Conservation (phyloP, 2,329 filamentous ascomycete genomes). For the Dactylellina parvicollis region DNA sequence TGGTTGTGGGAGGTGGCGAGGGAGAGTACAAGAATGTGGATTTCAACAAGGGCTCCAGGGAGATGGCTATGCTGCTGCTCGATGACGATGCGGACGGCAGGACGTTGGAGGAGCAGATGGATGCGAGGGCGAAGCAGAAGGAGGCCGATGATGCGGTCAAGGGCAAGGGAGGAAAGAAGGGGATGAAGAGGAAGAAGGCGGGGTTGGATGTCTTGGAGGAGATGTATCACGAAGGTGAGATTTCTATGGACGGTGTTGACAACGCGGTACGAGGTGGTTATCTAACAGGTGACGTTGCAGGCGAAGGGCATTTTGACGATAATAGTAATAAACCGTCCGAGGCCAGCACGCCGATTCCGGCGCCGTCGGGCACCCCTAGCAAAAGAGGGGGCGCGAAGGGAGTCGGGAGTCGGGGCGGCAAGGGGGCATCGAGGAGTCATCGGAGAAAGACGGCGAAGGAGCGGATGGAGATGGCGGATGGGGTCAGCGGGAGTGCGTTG, state of each 20-base stretch:
- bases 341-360: constrained; percentile 80
- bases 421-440: constrained; percentile 62
- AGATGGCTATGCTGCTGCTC: constrained; percentile 98
- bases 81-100: constrained; percentile 80
- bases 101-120: constrained; percentile 64
- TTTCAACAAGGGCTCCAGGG: constrained; percentile 90
- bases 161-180: constrained; percentile 67
- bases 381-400: constrained; percentile 64
- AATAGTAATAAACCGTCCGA: constrained; percentile 82
- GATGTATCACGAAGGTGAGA: constrained; percentile 99
- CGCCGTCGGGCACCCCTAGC: constrained; percentile 65
- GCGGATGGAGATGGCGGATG: constrained; percentile 74
- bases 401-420: constrained; percentile 69
- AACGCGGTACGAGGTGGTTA: too few relatives aligned
- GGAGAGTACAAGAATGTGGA: constrained; percentile 76
- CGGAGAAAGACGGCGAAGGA: constrained; percentile 72
- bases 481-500: constrained; percentile 58
- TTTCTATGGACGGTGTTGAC: too few relatives aligned
- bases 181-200: constrained; percentile 68
- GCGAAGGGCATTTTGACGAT: constrained; percentile 96
- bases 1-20: constrained; percentile 89
- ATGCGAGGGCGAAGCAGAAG: constrained; percentile 60
- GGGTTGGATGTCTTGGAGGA: constrained; percentile 73
- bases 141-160: constrained; percentile 67
- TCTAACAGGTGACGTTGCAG: constrained; percentile 69